Evolutionary conservation across 306 rosid species (phyloP), one percentile per base, ranked within the genome.

Genomic region (Comarum palustre): DNA sequence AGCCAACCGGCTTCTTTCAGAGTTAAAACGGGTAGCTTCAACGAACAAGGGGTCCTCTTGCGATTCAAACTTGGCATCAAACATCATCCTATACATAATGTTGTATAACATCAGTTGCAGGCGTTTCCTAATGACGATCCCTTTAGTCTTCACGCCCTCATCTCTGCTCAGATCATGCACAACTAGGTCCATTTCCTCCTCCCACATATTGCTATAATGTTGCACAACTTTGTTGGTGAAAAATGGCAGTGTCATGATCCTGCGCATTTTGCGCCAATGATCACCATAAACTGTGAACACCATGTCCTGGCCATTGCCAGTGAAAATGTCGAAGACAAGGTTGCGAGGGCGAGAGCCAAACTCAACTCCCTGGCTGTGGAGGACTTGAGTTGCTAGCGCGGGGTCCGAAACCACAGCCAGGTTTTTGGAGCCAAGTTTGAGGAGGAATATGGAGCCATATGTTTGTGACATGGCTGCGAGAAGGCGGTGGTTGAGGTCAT

Each of bases 161-260:
- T 86, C 78, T 0, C 31, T 75, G 0, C 31, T 78, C 11, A 92
- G 84, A 52, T 89, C 97, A 2, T 66, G 61, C n/a, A 88, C 92
- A 0, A 92, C 97, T 78, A 71, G 55, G 29, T 86, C 90, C 92
- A 92, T 90, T 75, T 92, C 97, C 45, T 88, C 78, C 76, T 88
- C 93, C 97, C 97, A 92, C 93, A 83, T 89, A 38, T 57, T 68
- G 77, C 97, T 88, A 38, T 88, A 84, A 2, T 79, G 78, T 3
- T 90, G 86, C 41, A 92, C 94, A 32, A 90, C 97, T 79, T 88
- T 92, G 84, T 90, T 92, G 3, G 97, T 92, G 86, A 92, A 92
- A 41, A 92, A 90, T 0, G 97, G 92, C 17, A 90, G 67, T 0
- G 96, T 88, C 97, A 92, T 92, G 48, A 90, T 88, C 25, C 97